Evolutionary conservation across 176 grass and related monocot genomes (phyloP), one percentile per base, ranked within the genome.

Genomic region (Zoysia japonica): DNA sequence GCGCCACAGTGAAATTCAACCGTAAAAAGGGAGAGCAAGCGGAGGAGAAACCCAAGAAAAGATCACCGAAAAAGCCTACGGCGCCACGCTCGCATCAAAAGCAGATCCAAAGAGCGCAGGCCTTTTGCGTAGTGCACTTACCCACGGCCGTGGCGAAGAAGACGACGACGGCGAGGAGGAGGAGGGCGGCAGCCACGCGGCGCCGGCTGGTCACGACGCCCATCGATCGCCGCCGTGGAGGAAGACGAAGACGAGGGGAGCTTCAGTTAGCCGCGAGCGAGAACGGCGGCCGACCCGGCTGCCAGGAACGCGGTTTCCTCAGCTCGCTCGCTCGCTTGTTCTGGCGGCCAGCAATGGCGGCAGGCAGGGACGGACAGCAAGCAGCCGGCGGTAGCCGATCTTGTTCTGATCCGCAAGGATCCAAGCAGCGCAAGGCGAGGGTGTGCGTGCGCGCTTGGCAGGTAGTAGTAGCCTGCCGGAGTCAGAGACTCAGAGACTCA

Each of bases 131-230:
- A 3, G 2, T 53, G 11, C 2, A 64, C 78, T 17, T 52, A 87
- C 85, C 85, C 68, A 47, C 51, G 20, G 72, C 85, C 40, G 42
- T 48, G 17, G 57, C 67, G 65, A 87, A 70, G 72, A 87, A 35
- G 55, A 82, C 13, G 57, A 12, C 15, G 57, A n/a, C 46, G 56
- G 50, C n/a, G 14, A 69, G 14, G 2, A 61, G 38, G 14, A 69
- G 19, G 2, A 10, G 37, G 19, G 55, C 45, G 67, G 40, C 61
- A 40, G 1, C n/a, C 77, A 65, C 7, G 19, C 78, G 55, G 84
- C 78, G 11, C 36, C 78, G 65, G 71, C 72, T 5, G 72, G 55
- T 47, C 85, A 46, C 38, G 65, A 12, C 77, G 71, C 71, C 64
- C 78, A 64, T 13, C 51, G 47, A 71, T 54, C 75, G 20, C 75